Evolutionary conservation across 345 rosid species (phyloP).

Genomic region (Trapa incisa): DNA sequence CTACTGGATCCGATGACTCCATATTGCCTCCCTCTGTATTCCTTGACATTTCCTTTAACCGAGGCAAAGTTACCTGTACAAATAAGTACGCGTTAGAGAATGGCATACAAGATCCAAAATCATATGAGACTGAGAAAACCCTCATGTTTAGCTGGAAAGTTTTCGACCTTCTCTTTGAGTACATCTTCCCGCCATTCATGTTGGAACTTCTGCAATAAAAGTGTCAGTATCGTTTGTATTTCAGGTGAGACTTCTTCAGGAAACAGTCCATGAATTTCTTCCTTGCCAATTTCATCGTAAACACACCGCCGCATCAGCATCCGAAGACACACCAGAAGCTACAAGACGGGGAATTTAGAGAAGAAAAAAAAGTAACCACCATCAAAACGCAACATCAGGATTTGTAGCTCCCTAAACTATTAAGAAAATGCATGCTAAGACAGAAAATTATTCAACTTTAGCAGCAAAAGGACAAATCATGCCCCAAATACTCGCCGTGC

Average conservation of each 20-base stretch:
- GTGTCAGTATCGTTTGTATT: constrained; percentile 40
- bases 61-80: constrained; percentile 32
- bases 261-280: constrained; percentile 43
- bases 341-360: constrained; percentile 6
- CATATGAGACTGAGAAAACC: not conserved
- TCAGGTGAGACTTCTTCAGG: constrained; percentile 52
- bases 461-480: too few species aligned
- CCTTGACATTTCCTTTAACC: constrained; percentile 51
- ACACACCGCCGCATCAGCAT: constrained; percentile 46
- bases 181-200: constrained; percentile 47
- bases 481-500: too few species aligned
- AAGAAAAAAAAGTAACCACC: not conserved
- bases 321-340: constrained; percentile 59
- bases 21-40: constrained; percentile 26
- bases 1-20: constrained; percentile 24
- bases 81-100: not conserved
- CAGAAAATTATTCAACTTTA: too few species aligned
- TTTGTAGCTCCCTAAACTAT: too few species aligned
- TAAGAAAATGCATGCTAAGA: too few species aligned
- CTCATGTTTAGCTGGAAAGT: not conserved
- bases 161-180: constrained; percentile 36
- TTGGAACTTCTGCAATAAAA: constrained; percentile 48
- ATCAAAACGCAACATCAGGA: too few species aligned
- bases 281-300: constrained; percentile 32
- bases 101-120: not conserved